phyloP scores from a whole-genome alignment of 768 basidiomycete genomes.

The Pleurotus eryngii region DNA sequence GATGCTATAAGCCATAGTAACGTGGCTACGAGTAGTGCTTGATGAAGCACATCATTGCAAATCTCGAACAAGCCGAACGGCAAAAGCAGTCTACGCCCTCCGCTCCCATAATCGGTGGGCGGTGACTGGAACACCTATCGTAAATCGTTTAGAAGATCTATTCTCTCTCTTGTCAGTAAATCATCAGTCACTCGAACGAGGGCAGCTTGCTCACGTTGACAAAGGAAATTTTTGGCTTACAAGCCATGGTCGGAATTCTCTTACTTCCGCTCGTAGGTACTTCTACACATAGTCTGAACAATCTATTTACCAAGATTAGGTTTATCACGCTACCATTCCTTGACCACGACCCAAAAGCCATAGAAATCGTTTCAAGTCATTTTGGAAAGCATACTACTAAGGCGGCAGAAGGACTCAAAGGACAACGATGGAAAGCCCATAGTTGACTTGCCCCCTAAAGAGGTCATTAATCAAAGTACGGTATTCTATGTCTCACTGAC shows the following conservation, averaged over 20 bases:
- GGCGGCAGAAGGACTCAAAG: slow-evolving; percentile 91
- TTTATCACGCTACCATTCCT: slow-evolving; percentile 93
- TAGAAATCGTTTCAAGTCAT: slow-evolving; percentile 97
- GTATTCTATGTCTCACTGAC: neutral
- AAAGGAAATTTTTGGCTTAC: slow-evolving; percentile 74
- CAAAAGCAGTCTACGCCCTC: slow-evolving; percentile 84
- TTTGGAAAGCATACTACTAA: slow-evolving; percentile 79
- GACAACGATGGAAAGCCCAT: slow-evolving; percentile 85
- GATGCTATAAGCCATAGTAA: slow-evolving; percentile 38
- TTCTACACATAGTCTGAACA: too few relatives aligned
- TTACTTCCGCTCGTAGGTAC: slow-evolving; percentile 83
- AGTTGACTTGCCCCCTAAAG: slow-evolving; percentile 84
- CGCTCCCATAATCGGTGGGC: slow-evolving; percentile 83
- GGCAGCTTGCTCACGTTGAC: neutral
- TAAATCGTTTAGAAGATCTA: slow-evolving; percentile 89
- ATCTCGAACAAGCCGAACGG: slow-evolving; percentile 82
- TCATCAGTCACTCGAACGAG: neutral
- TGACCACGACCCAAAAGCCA: slow-evolving; percentile 85
- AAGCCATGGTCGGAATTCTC: slow-evolving; percentile 79
- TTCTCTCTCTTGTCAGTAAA: slow-evolving; percentile 69
- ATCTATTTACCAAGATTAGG: slow-evolving; percentile 29
- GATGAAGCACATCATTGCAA: slow-evolving; percentile 98
- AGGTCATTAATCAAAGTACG: slow-evolving; percentile 36
- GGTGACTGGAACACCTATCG: slow-evolving; percentile 92
- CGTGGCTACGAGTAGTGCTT: slow-evolving; percentile 79